A percentile compares a stretch with the other conserved stretches of the same genome.
phyloP scores from a whole-genome alignment of 2,329 filamentous ascomycete species.

The Metarhizium album region DNA sequence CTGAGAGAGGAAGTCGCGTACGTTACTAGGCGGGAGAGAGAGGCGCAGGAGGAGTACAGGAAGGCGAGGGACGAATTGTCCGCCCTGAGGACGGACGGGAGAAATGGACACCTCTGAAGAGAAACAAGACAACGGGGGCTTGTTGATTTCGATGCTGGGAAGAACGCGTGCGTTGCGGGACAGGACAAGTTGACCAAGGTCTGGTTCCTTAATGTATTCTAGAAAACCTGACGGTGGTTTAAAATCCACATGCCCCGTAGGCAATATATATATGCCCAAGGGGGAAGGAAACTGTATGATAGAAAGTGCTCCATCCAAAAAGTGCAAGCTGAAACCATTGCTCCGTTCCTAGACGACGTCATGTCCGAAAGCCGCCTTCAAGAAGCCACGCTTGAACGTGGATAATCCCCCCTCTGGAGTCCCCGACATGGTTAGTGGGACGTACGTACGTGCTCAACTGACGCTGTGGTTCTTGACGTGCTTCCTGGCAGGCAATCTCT shows the following conservation, averaged over 20 bases:
- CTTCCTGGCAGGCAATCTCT: conserved; percentile 36
- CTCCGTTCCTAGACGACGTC: too few relatives aligned
- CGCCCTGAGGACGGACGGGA: conserved; percentile 31
- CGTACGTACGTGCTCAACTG: background rate
- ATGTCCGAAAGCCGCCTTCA: too few relatives aligned
- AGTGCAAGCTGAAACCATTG: too few relatives aligned
- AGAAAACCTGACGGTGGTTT: too few relatives aligned
- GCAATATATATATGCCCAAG: too few relatives aligned
- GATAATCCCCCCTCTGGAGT: too few relatives aligned
- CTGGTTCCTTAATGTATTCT: too few relatives aligned
- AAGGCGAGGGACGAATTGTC: conserved; percentile 67
- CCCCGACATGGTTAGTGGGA: background rate
- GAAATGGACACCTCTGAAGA: conserved; percentile 28
- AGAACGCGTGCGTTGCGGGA: background rate
- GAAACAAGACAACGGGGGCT: background rate
- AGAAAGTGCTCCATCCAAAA: too few relatives aligned
- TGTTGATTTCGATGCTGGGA: background rate
- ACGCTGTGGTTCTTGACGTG: background rate
- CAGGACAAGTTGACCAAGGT: too few relatives aligned
- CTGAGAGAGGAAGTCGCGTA: conserved; percentile 76
- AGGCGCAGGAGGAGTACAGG: conserved; percentile 82
- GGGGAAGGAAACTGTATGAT: too few relatives aligned
- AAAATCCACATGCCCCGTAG: too few relatives aligned
- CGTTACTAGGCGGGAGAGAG: conserved; percentile 70
- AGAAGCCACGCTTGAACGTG: too few relatives aligned